These are phyloP conservation scores for Smithsoniella earleae DNA, from an alignment of 163 green algal genomes.

Conservation along the genomic window DNA sequence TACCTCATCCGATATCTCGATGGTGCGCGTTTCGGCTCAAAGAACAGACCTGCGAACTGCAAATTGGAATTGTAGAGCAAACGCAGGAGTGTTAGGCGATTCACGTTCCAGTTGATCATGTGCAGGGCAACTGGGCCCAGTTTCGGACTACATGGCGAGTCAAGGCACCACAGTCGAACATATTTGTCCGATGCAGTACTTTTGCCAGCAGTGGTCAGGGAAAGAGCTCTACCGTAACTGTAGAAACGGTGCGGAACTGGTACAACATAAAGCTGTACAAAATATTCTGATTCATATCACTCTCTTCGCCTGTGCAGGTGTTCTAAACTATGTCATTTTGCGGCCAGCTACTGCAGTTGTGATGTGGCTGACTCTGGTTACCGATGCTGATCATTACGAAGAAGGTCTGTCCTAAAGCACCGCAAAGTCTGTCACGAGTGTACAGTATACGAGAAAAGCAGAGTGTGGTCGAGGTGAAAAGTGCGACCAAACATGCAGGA, in stretches of 20 bases:
- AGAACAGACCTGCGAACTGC: too few relatives aligned
- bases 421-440: too few relatives aligned
- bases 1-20: constrained; percentile 60
- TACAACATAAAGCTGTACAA: too few relatives aligned
- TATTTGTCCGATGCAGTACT: constrained; percentile 16
- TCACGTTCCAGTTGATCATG: too few relatives aligned
- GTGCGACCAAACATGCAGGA: too few relatives aligned
- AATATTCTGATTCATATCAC: too few relatives aligned
- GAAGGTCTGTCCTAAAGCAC: too few relatives aligned
- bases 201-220: constrained; percentile 5
- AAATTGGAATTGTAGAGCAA: too few relatives aligned
- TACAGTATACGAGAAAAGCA: too few relatives aligned
- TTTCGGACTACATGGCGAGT: constrained; percentile 23
- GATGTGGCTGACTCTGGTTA: constrained; percentile 23
- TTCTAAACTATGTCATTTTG: constrained; percentile 90
- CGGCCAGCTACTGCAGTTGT: constrained; percentile 43
- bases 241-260: background rate
- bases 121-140: constrained; percentile 25
- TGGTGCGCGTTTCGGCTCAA: too few relatives aligned
- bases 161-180: background rate
- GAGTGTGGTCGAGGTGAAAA: too few relatives aligned
- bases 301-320: constrained; percentile 40
- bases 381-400: background rate
- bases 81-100: too few relatives aligned
- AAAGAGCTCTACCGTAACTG: constrained; percentile 29